Evolutionary conservation across 2,329 filamentous ascomycete genomes (phyloP), one percentile per base, ranked within the genome.

Genomic region (Juglanconis oblonga): DNA sequence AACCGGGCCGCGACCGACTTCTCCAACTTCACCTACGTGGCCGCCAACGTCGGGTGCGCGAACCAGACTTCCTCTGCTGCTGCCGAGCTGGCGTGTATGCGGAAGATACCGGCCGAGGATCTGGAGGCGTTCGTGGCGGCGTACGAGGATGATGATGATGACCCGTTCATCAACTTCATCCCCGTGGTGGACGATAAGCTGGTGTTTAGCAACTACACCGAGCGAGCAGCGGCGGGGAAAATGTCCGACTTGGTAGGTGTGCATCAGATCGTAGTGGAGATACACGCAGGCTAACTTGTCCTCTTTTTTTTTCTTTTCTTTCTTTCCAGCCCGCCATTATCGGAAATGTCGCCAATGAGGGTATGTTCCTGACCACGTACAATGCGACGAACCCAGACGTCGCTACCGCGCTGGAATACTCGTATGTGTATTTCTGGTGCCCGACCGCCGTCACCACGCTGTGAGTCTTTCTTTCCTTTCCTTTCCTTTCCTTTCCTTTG

Each of bases 11-110:
- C 77, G 55, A 65, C 68, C 1, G 62, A 45, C 2, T 72, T 76
- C 55, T 64, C 69, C 1, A 76, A 77, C 52, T 73, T 76, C 33
- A 74, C 69, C 10, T 71, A 72, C 31, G 77, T 78, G 58, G 75
- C 77, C 6, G 69, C 69, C 50, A 68, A 73, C 6, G 69, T 77
- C 0, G 69, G 71, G 0, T 71, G 72, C 33, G 70, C 76, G 3
- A 72, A 71, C 10, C 74, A 74, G 47, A 69, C 67, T 1, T 40
- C 36, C 6, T 24, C 47, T 13, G 65, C 71, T 1, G 52, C 65
- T 3, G 61, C 67, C 6, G 73, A 76, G 47, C 62, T 79, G 7
- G 66, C 67, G 38, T 78, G 77, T 52, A 74, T 79, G 70, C 71
- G 71, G 35, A 56, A 66, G n/a, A 67, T 75, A 44, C 66, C 70